Base-by-base conservation (phyloP, 176 grass and related monocot species). In the Stipa capillata region DNA sequence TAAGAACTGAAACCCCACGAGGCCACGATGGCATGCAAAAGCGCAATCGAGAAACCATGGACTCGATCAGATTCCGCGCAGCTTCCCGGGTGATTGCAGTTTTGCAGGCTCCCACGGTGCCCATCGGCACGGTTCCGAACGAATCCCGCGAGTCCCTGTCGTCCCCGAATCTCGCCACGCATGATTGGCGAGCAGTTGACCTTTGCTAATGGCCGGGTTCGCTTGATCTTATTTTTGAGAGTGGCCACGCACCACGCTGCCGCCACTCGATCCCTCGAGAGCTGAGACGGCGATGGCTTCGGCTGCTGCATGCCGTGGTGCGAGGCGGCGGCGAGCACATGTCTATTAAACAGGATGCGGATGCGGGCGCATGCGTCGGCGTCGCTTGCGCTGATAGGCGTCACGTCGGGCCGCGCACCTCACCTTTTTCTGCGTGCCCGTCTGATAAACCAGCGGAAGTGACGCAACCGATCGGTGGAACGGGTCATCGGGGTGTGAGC, bases 261-360 rank as follows among this genome's bases (percentile, higher is more conserved):
- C 15, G 69, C 31, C 23, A 29, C 61, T 13, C 14, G 16, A 62
- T 49, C 29, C 14, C 35, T 6, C 5, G 16, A 41, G 31, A 29
- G 37, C 36, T 2, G 57, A 8, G 55, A 63, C 16, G 56, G 10
- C 34, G 56, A 39, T 17, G 51, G 78, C 64, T 28, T 24, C 31
- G 4, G 16, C 15, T 7, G 77, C 25, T 34, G 59, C 13, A 8
- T 9, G 45, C n/a, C n/a, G n/a, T n/a, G n/a, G n/a, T n/a, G n/a
- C n/a, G n/a, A n/a, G n/a, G n/a, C n/a, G 53, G 79, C 79, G 67
- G 79, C 67, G 54, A 35, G 41, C 54, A 50, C 66, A n/a, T 72
- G 79, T 67, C 31, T 1, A 49, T 62, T 82, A 27, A n/a, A n/a
- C n/a, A n/a, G n/a, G n/a, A n/a, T 5, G 69, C 21, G 17, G 73